Evolutionary conservation across 2,329 filamentous ascomycete species (phyloP).

Genomic region (Pseudopyricularia javanii): DNA sequence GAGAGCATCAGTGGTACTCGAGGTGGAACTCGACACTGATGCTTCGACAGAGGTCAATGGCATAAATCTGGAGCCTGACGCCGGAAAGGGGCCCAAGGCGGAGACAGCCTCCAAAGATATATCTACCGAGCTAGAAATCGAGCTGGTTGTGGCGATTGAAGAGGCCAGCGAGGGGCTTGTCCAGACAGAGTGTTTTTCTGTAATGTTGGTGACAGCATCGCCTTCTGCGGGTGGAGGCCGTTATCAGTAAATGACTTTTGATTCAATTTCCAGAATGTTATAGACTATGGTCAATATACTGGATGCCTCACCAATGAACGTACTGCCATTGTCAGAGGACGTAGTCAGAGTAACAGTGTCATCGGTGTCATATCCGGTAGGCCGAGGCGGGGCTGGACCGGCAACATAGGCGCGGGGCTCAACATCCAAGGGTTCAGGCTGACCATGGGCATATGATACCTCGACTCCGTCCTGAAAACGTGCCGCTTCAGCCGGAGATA

Average conservation of each 20-base stretch:
- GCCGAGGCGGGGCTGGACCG: neutral
- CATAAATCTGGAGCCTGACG: neutral
- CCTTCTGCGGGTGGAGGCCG: too few species aligned
- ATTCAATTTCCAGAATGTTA: too few species aligned
- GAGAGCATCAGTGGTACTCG: neutral
- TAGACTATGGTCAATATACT: too few species aligned
- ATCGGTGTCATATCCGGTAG: neutral
- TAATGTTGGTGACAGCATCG: neutral
- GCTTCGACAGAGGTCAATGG: neutral
- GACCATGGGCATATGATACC: neutral
- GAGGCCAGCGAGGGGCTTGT: neutral
- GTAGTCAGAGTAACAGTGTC: neutral
- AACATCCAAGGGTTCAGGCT: neutral
- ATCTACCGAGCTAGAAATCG: neutral
- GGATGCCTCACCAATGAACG: neutral
- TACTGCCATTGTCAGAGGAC: neutral
- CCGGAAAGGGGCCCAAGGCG: neutral
- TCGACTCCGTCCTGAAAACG: neutral
- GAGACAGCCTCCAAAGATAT: neutral
- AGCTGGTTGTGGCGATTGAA: neutral
- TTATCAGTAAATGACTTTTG: too few species aligned
- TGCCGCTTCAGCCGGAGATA: neutral
- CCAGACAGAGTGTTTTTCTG: neutral
- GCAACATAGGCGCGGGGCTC: neutral
- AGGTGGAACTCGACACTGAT: neutral